Base-by-base conservation (phyloP, 2,329 filamentous ascomycete species). In the Hortaea sp. region DNA sequence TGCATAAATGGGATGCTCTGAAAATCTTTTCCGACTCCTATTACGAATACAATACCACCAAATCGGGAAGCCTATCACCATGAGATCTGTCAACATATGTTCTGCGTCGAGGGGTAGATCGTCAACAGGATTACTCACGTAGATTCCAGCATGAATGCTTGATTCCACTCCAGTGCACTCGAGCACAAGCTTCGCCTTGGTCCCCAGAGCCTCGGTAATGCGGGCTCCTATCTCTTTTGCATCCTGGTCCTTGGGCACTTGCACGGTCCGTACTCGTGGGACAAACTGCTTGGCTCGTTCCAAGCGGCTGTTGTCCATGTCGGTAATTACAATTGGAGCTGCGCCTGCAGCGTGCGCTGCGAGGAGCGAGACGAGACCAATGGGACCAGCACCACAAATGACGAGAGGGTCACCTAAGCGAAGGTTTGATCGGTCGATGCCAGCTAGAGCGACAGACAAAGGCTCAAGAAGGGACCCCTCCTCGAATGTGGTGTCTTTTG, bases 391-490 rank as follows among this genome's bases (percentile, higher is more conserved):
- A n/a, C 66, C 61, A 46, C 62, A 57, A 42, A 66, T 63, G 49
- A 66, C 52, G 4, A 70, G 51, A 7, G 61, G 56, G 42, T 70
- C 58, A 0, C 70, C 71, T 0, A 69, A 56, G 20, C 58, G 56
- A 1, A 74, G 49, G 1, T 59, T 63, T 1, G 65, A 63, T 5
- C 66, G 61, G 12, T 70, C 60, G 6, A 70, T 63, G 0, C 65
- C 63, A 29, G 73, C 70, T 1, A 75, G 63, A 2, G 71, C 72
- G 2, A 74, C 69, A 10, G 65, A 64, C 7, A 74, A 56, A 5
- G 73, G 72, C 58, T 75, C 73, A 7, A 75, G 63, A 5, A 76
- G 59, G 0, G 66, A 66, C 0, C 68, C 70, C 43, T 73, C 70
- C 29, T 68, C 59, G 35, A 68, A 65, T 5, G 55, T 60, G 10